A percentile compares a stretch with the other conserved stretches of the same genome.
These are phyloP conservation scores for Aurinia saxatilis DNA, from an alignment of 345 rosid species.

Conservation along the genomic window DNA sequence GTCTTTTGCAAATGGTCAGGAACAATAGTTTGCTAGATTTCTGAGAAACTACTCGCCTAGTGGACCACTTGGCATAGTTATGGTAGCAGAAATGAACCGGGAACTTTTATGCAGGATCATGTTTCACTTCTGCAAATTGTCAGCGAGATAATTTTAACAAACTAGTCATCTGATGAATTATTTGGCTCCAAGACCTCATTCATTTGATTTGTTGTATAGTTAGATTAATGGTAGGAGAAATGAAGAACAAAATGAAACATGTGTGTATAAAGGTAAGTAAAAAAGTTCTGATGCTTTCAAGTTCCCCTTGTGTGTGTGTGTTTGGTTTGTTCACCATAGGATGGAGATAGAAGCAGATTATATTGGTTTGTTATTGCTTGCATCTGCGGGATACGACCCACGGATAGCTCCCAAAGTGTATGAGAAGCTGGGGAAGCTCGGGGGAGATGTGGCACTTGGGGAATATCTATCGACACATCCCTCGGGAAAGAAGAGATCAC, in stretches of 20 bases:
- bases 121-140: background rate
- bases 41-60: background rate
- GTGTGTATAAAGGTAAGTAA: background rate
- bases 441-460: conserved; percentile 38
- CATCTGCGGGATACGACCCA: conserved; percentile 92
- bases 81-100: background rate
- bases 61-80: background rate
- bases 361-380: conserved; percentile 68
- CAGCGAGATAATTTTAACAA: background rate
- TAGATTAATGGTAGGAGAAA: background rate
- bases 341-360: conserved; percentile 98
- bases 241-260: background rate
- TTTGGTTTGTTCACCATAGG: conserved; percentile 36
- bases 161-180: background rate
- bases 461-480: conserved; percentile 95
- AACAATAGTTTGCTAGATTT: background rate
- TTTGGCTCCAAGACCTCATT: background rate
- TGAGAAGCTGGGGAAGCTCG: conserved; percentile 66
- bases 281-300: conserved; percentile 1
- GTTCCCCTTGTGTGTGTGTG: background rate
- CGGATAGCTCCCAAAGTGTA: conserved; percentile 72
- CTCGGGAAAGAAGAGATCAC: conserved; percentile 79
- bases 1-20: background rate
- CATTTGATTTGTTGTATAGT: background rate
- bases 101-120: background rate